Base-by-base conservation (phyloP, 495 filamentous ascomycete species). In the Bombardia bombarda region DNA sequence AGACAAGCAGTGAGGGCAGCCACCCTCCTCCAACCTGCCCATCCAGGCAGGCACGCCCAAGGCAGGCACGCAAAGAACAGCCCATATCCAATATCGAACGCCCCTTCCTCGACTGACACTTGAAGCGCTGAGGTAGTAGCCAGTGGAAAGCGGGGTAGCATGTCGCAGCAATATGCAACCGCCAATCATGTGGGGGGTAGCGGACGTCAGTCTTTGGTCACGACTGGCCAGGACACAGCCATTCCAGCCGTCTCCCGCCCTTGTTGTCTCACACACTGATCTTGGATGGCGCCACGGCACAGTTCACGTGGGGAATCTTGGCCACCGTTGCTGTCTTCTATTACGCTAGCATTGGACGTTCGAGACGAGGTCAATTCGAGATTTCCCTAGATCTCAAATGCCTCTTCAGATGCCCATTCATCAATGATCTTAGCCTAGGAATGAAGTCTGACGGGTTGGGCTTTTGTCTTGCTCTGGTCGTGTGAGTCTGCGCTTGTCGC, bases 91-190 rank as follows among this genome's bases (percentile, higher is more conserved):
- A 33, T n/a, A 14, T 22, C 17, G 40, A 19, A 40, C 3, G 23
- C 30, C n/a, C 4, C 26, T 16, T 32, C 22, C 40, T 21, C 23
- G 16, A 14, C 26, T 32, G 26, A 5, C 13, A 17, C 26, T 28
- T 8, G 35, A n/a, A 46, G 44, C 41, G 30, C 55, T 26, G 31
- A 38, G 21, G 23, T 44, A 9, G 43, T 20, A 40, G 48, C 45
- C 47, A 46, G 24, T 51, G 14, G 44, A 49, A 51, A 56, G 59
- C 59, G 59, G 59, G 59, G 59, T 62, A 62, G 52, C 32, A 16
- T 42, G 48, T 44, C 43, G 45, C 43, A 55, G 46, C 37, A 48
- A 53, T 42, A 45, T 43, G 24, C 56, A 49, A 50, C 47, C 50
- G 44, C 56, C 59, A 62, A 58, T 62, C 59, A 62, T 30, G 18